A percentile compares a stretch with the other conserved stretches of the same genome.
These are phyloP conservation scores for Chaetomiaceae sp. DNA, from an alignment of 2,329 filamentous ascomycete genomes.

Conservation along the genomic window DNA sequence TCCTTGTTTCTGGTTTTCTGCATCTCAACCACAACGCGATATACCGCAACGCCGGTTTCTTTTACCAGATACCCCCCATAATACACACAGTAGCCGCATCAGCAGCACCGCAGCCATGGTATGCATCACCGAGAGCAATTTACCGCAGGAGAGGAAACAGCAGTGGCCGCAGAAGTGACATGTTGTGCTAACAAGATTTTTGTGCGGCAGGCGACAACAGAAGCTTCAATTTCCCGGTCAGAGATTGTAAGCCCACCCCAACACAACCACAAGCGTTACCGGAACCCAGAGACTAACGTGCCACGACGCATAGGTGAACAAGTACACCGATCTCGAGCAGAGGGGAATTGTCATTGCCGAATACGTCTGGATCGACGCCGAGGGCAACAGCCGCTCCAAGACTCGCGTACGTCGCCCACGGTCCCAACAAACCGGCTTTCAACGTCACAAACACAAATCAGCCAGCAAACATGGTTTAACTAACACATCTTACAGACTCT, in stretches of 20 bases:
- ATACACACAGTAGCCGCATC: constrained; percentile 1
- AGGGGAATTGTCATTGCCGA: constrained; percentile 86
- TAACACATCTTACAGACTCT: constrained; percentile 40
- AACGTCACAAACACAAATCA: neutral
- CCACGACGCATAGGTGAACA: constrained; percentile 51
- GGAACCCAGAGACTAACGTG: too few relatives aligned
- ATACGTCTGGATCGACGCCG: constrained; percentile 92
- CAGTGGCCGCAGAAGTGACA: neutral
- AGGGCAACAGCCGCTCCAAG: constrained; percentile 84
- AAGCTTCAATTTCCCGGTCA: constrained; percentile 8
- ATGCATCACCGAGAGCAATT: too few relatives aligned
- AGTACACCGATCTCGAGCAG: constrained; percentile 88
- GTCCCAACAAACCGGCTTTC: constrained; percentile 14
- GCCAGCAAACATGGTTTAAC: constrained; percentile 3
- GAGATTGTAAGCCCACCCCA: too few relatives aligned
- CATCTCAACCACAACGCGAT: too few relatives aligned
- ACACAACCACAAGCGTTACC: neutral
- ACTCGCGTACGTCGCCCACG: constrained; percentile 88
- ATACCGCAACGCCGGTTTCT: neutral
- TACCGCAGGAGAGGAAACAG: too few relatives aligned
- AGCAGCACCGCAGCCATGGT: constrained; percentile 14
- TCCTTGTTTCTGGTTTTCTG: neutral
- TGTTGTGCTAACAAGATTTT: too few relatives aligned
- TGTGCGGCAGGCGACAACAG: constrained; percentile 10
- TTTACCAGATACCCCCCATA: constrained; percentile 1